These are phyloP conservation scores for Sporopachydermia cereana DNA, from an alignment of 1,139 yeast species.

Conservation along the genomic window DNA sequence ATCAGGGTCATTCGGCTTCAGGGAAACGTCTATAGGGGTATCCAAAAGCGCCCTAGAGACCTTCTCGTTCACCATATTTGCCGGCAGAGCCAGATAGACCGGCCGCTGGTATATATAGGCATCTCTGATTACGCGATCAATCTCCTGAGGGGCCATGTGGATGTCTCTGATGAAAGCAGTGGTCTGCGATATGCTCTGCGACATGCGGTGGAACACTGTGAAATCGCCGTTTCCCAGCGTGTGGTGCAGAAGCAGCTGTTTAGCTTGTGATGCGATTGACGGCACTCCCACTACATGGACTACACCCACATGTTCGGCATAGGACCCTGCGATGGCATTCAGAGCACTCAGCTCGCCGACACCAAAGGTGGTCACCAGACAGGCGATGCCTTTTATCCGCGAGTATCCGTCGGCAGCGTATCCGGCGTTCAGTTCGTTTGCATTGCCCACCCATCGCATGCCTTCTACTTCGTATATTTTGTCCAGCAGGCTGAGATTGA, in stretches of 20 bases:
- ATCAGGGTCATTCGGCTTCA: constrained; percentile 55
- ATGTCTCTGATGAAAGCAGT: constrained; percentile 35
- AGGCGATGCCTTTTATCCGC: constrained; percentile 47
- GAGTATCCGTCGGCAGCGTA: constrained; percentile 67
- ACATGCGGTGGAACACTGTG: constrained; percentile 33
- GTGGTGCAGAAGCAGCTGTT: constrained; percentile 36
- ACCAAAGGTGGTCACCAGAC: constrained; percentile 55
- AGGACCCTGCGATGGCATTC: constrained; percentile 48
- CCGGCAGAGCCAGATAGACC: constrained; percentile 14
- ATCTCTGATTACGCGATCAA: constrained; percentile 39
- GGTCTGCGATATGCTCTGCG: constrained; percentile 24
- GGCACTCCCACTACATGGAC: constrained; percentile 49
- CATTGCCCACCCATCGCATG: constrained; percentile 58
- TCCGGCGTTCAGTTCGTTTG: constrained; percentile 63
- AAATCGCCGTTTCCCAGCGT: constrained; percentile 41
- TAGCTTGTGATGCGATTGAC: constrained; percentile 44
- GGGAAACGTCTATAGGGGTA: constrained; percentile 51
- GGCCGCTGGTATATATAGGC: constrained; percentile 32
- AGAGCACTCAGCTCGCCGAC: constrained; percentile 54
- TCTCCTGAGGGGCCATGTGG: constrained; percentile 34
- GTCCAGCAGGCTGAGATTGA: constrained; percentile 52
- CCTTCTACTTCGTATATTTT: constrained; percentile 49
- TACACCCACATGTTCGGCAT: constrained; percentile 48
- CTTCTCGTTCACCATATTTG: constrained; percentile 8
- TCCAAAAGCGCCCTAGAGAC: constrained; percentile 43